These are phyloP conservation scores for Camellia japonica DNA, from an alignment of 148 eudicot genomes.

Conservation along the genomic window DNA sequence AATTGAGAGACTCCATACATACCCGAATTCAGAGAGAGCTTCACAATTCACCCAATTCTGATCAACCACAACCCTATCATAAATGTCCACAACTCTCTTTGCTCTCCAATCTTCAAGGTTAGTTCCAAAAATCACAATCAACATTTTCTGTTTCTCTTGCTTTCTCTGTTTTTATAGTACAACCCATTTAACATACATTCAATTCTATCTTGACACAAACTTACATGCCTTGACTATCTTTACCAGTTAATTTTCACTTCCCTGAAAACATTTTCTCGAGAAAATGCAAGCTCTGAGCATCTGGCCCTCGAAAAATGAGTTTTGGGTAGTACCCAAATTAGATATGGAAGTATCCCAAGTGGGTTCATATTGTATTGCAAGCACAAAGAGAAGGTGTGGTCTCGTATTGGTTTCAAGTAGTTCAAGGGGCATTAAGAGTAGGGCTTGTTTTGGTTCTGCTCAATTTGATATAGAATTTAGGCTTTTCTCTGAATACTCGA, in stretches of 20 bases:
- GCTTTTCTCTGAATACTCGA: slow-evolving; percentile 25
- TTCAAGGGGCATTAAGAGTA: slow-evolving; percentile 20
- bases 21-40: not conserved
- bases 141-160: not conserved
- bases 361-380: slow-evolving; percentile 32
- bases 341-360: slow-evolving; percentile 29
- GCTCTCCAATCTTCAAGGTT: slow-evolving; percentile 18
- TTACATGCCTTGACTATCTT: slow-evolving; percentile 13
- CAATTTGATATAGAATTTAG: slow-evolving; percentile 24
- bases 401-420: slow-evolving; percentile 21
- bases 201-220: not conserved
- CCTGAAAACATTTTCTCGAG: not conserved
- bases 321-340: slow-evolving; percentile 37
- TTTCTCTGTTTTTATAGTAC: not conserved
- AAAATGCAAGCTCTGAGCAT: slow-evolving; percentile 69
- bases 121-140: not conserved
- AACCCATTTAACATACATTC: not conserved
- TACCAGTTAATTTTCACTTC: slow-evolving; percentile 4
- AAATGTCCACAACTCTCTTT: not conserved
- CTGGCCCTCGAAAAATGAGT: slow-evolving; percentile 49
- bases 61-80: not conserved
- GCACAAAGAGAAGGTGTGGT: slow-evolving; percentile 30
- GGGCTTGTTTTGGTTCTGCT: slow-evolving; percentile 15
- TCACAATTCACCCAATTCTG: not conserved
- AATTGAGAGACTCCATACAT: not conserved